phyloP scores from a whole-genome alignment of 441 rosid species.

The Erodium texanum region DNA sequence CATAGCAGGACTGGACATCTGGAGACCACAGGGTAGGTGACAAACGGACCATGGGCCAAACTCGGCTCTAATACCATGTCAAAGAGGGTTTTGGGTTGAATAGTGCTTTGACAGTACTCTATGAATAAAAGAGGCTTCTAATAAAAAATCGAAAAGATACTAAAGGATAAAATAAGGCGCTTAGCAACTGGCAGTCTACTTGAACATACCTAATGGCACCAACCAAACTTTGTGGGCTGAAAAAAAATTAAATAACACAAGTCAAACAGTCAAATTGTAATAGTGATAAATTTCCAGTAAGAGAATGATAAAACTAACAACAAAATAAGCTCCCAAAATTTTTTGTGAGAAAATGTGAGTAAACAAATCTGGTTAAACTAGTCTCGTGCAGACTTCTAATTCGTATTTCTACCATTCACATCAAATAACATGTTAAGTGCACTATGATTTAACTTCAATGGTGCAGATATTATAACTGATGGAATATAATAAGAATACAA shows the following conservation, averaged over 20 bases:
- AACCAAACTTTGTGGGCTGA: constrained; percentile 98
- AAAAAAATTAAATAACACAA: constrained; percentile 22
- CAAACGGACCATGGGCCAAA: too few species aligned
- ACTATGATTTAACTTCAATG: neutral
- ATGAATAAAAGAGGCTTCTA: neutral
- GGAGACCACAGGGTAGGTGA: too few species aligned
- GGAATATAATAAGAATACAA: neutral
- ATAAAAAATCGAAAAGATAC: neutral
- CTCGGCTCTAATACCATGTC: too few species aligned
- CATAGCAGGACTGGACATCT: too few species aligned
- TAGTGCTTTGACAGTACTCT: too few species aligned
- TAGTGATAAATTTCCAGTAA: constrained; percentile 9
- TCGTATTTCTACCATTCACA: neutral
- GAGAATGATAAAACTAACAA: constrained; percentile 6
- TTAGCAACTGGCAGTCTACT: neutral
- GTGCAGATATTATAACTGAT: neutral
- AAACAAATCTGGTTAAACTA: neutral
- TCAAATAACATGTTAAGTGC: neutral
- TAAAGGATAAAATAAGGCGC: neutral
- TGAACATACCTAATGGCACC: constrained; percentile 84
- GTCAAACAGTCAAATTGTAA: neutral
- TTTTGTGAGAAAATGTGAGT: neutral
- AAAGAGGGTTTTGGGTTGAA: too few species aligned
- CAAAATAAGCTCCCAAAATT: neutral
- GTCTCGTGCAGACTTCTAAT: neutral